Percentiles rank a stretch among this genome's conserved stretches.
Conservation (phyloP, 768 basidiomycete genomes). For the Pleurotus pulmonarius region DNA sequence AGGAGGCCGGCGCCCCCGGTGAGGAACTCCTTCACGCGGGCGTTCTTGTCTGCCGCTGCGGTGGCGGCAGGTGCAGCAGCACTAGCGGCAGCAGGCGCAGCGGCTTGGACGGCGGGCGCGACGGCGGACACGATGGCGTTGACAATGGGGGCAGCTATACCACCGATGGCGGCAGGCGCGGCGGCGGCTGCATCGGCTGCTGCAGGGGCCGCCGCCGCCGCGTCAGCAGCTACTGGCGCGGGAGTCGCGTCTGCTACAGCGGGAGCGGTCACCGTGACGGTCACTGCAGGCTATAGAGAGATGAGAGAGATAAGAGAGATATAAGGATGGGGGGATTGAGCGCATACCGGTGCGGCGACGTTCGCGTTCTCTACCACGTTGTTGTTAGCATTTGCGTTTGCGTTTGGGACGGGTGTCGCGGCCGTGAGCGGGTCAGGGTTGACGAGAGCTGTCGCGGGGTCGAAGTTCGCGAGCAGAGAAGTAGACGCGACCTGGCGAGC, state of each 20-base stretch:
- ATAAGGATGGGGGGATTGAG: no score
- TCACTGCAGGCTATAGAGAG: neutral
- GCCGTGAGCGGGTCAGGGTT: constrained; percentile 5
- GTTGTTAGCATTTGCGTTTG: neutral
- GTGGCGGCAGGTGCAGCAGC: neutral
- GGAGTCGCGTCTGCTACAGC: neutral
- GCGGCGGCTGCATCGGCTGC: neutral
- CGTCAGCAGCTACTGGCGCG: neutral
- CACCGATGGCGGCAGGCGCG: neutral
- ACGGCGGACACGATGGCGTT: neutral
- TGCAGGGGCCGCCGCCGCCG: neutral
- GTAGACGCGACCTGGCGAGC: constrained; percentile 1
- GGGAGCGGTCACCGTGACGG: neutral
- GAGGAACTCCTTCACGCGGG: constrained; percentile 5
- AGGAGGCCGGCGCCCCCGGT: constrained; percentile 1
- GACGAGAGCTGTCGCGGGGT: constrained; percentile 1
- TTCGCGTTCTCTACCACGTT: neutral
- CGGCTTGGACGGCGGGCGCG: neutral
- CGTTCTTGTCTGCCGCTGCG: neutral
- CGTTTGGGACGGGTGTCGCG: neutral
- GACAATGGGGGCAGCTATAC: neutral
- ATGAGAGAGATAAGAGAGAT: no score
- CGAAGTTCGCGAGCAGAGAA: neutral
- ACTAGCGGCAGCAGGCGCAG: neutral
- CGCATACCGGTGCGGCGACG: neutral